Evolutionary conservation across 805 yeast species (phyloP), one percentile per base, ranked within the genome.

Genomic region (Kurtzmaniella cleridarum): DNA sequence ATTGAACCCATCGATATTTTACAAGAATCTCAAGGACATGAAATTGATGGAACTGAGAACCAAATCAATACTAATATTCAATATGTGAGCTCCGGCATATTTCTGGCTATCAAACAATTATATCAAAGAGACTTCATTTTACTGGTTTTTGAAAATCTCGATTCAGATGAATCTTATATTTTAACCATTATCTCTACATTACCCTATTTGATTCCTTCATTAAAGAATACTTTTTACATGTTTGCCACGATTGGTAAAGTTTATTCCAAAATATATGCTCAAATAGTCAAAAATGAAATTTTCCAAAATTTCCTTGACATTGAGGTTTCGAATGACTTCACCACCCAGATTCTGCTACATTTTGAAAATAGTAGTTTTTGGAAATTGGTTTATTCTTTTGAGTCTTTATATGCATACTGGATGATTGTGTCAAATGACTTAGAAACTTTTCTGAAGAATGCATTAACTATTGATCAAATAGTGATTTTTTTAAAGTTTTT

Each of bases 401-500:
- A 81, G 41, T 87, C 84, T 45, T 51, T 83, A 8, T 72, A 79
- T 43, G 78, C 88, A 1, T 82, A 79, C 49, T 75, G 84, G 75
- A 57, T 84, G 31, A 71, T 77, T 18, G 77, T 84, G 7, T 73
- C 85, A 2, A 81, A 78, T 46, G 95, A 85, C 51, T 59, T 64
- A 9, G 90, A 81, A 46, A 59, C 81, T 34, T 71, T 75, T 40
- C 56, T 54, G 9, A 61, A 57, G 5, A 70, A 69, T 15, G 64
- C 75, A 27, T 55, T 79, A 12, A 48, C 59, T 5, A 45, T 53
- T 37, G 64, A 50, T 2, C 69, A 70, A 32, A 71, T 74, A 13
- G 41, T 45, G 2, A 49, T 59, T 0, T 66, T 81, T 37, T 58
- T 78, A 2, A 39, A 48, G 2, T 77, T 82, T 41, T 58, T 82